phyloP scores from a whole-genome alignment of 2,329 filamentous ascomycete genomes.

The Diaporthe capsici region DNA sequence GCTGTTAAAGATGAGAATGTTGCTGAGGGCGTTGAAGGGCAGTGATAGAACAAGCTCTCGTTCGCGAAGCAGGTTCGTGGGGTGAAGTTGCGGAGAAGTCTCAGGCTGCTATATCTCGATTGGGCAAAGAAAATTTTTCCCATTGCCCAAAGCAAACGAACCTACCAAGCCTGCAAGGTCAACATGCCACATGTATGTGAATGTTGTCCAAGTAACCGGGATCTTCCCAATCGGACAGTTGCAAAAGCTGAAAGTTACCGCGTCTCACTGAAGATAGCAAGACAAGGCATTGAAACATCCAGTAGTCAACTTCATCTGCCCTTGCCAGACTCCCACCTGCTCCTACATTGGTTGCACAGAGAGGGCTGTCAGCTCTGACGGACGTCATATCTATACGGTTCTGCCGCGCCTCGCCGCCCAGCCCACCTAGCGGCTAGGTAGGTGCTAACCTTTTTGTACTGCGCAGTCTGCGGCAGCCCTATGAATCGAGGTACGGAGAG shows the following conservation, averaged over 20 bases:
- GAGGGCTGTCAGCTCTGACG: background rate
- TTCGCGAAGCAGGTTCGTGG: slow-evolving; percentile 22
- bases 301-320: background rate
- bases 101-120: slow-evolving; percentile 27
- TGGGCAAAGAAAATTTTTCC: slow-evolving; percentile 37
- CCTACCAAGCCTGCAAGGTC: slow-evolving; percentile 6
- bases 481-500: background rate
- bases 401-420: slow-evolving; percentile 28
- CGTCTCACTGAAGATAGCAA: slow-evolving; percentile 6
- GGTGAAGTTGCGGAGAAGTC: slow-evolving; percentile 34
- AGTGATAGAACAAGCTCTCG: slow-evolving; percentile 13
- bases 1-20: background rate
- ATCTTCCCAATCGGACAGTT: background rate
- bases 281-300: background rate
- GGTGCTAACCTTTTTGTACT: background rate
- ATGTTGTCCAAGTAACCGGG: slow-evolving; percentile 19
- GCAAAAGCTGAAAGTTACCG: background rate
- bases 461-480: background rate
- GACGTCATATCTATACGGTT: slow-evolving; percentile 14
- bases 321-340: background rate
- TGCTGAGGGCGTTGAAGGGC: background rate
- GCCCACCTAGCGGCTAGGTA: background rate
- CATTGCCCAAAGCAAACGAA: slow-evolving; percentile 31
- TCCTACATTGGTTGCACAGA: background rate
- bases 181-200: background rate